Base-by-base conservation (phyloP, 2,329 filamentous ascomycete genomes). In the Aspergillus melleus region DNA sequence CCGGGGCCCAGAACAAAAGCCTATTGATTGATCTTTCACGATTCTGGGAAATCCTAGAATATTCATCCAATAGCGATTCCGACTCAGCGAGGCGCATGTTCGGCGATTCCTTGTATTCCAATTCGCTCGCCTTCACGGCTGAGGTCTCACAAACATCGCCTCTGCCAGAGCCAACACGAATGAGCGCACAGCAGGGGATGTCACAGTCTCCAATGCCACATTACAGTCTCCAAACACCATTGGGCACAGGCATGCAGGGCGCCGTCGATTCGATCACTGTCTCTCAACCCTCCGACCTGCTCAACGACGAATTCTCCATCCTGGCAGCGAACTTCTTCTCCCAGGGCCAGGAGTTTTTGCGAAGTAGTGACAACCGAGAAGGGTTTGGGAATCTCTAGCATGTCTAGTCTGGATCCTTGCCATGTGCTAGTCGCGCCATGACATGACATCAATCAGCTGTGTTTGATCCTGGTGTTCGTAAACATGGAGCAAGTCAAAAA, bases 41-140 rank as follows among this genome's bases (percentile, higher is more conserved):
- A 22, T 81, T 82, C 64, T 82, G 80, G 76, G 79, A 81, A 59
- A 79, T 82, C 11, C 71, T 82, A 1, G 80, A 82, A 65, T 80
- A 80, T 55, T 77, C 78, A 1, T 78, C 76, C 9, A 76, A 76
- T 11, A 75, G 73, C 52, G 78, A 79, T 46, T 66, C 70, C 2
- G 67, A 72, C 39, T 74, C 73, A 8, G 71, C 72, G 3, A 69
- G 71, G 14, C 68, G 71, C 22, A 72, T 80, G n/a, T 80, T 81
- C 55, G 79, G 79, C 2, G 61, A 75, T 32, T 77, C 77, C 0
- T 63, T 81, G 3, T 75, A 73, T 49, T 67, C 68, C 1, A 71
- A 70, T 54, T 61, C 70, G 42, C 53, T 68, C 29, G 57, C 66
- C 32, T 53, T 65, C 22, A 60, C 70, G n/a, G 63, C 68, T 9